Base-by-base conservation (phyloP, 2,329 filamentous ascomycete species). In the Capronia epimyces region DNA sequence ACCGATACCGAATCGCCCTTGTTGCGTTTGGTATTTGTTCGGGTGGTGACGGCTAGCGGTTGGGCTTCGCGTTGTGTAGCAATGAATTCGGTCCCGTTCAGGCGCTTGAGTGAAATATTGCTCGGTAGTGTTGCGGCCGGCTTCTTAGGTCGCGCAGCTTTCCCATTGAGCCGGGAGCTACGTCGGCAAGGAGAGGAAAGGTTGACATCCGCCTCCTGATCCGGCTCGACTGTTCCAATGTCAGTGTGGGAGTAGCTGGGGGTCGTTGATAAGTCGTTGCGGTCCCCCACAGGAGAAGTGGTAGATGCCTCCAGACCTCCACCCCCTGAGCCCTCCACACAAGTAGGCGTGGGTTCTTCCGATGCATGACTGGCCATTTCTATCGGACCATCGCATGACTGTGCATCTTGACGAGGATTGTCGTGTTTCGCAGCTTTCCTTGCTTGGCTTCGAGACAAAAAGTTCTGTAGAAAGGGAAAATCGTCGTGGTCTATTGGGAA, bases 31-130 rank as follows among this genome's bases (percentile, higher is more conserved):
- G 71, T 74, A 52, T 74, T 73, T 20, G 66, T 64, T 46, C 69
- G 65, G 4, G 71, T 74, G 10, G 62, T 49, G 34, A 73, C 61
- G 0, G 71, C 68, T 22, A 72, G 52, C 34, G 72, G 65, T 55
- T 72, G 71, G 4, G 64, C 62, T 43, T 73, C 70, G 9, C 65
- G 64, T 42, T 71, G 65, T 21, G 67, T 61, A 47, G 73, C 72
- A 22, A 74, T 62, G 45, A 74, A 73, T 44, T 74, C 71, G 4
- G 65, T 72, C 3, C 71, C 71, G 43, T 69, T 72, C 2, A 70
- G 64, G 10, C 71, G 69, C 43, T 71, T 70, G 16, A 73, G 65
- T 3, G 70, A 64, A 43, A 73, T 68, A 5, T 65, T 65, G 42
- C 66, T 69, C 46, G 67, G 69, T 32, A 67, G 57, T 12, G 32